Evolutionary conservation across 164 flowering plant species (phyloP).

Genomic region (Magnolia sinica): DNA sequence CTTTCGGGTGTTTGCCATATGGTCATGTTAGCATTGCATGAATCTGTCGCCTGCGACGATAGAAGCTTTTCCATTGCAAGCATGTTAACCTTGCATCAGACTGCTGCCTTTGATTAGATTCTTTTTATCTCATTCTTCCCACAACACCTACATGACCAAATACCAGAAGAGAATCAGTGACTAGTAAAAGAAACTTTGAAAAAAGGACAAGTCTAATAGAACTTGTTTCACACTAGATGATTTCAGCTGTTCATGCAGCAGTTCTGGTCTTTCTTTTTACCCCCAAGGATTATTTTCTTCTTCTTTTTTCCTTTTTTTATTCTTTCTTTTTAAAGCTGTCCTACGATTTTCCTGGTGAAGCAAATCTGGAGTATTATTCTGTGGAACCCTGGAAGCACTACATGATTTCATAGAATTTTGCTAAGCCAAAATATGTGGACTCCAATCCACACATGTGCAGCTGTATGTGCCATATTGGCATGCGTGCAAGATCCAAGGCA

Average conservation of each 20-base stretch:
- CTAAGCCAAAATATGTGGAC: no score
- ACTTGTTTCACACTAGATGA: background rate
- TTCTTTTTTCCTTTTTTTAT: no score
- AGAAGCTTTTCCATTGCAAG: background rate
- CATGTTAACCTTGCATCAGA: background rate
- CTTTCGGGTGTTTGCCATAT: background rate
- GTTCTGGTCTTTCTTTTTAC: background rate
- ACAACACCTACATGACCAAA: conserved; percentile 22
- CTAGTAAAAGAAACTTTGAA: background rate
- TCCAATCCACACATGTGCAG: no score
- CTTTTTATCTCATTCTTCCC: conserved; percentile 13
- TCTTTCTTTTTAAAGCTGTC: no score
- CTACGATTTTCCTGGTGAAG: no score
- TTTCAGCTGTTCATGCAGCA: background rate
- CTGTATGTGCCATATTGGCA: no score
- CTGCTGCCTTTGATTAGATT: background rate
- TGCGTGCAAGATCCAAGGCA: no score
- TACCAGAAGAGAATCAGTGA: conserved; percentile 1
- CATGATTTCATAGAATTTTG: no score
- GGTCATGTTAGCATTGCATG: no score
- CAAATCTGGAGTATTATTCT: no score
- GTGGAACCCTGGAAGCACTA: no score
- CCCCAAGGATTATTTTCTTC: background rate
- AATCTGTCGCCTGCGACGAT: no score
- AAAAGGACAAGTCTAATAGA: background rate